phyloP scores from a whole-genome alignment of 768 basidiomycete genomes.

The Lactarius indigo region DNA sequence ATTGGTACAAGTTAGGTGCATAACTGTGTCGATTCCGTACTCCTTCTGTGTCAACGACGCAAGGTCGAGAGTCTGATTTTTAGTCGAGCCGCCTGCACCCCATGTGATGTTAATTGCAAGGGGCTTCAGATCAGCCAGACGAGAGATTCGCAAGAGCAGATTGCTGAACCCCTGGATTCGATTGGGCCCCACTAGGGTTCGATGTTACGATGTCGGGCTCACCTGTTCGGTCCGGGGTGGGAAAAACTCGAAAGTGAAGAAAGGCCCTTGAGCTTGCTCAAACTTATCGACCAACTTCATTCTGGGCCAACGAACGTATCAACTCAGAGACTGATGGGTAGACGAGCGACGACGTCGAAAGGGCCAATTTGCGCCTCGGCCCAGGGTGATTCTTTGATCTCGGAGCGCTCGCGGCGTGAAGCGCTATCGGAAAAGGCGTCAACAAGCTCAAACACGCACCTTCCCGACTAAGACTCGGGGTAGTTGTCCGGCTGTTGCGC shows the following conservation, averaged over 20 bases:
- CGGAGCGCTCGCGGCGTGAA: neutral
- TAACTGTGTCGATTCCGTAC: conserved; percentile 77
- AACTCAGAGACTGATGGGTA: neutral
- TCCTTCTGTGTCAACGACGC: conserved; percentile 72
- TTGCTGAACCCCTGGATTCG: conserved; percentile 80
- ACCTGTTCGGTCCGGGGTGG: conserved; percentile 93
- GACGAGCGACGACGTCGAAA: neutral
- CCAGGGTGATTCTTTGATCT: neutral
- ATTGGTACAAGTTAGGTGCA: conserved; percentile 97
- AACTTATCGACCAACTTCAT: conserved; percentile 82
- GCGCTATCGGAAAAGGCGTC: neutral
- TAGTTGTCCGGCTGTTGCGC: neutral
- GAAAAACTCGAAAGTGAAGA: conserved; percentile 96
- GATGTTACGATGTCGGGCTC: conserved; percentile 20
- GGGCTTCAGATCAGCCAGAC: conserved; percentile 72
- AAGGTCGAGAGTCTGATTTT: conserved; percentile 81
- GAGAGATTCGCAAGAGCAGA: conserved; percentile 79
- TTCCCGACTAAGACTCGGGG: neutral
- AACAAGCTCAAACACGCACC: conserved; percentile 8
- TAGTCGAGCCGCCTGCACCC: conserved; percentile 95
- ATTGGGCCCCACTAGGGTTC: conserved; percentile 12
- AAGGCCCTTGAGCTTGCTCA: conserved; percentile 40
- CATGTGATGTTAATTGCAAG: conserved; percentile 91
- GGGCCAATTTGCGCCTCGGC: neutral
- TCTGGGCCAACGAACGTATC: neutral